A percentile compares a stretch with the other conserved stretches of the same genome.
Conservation (phyloP, 441 rosid genomes). For the Theobroma grandiflorum region DNA sequence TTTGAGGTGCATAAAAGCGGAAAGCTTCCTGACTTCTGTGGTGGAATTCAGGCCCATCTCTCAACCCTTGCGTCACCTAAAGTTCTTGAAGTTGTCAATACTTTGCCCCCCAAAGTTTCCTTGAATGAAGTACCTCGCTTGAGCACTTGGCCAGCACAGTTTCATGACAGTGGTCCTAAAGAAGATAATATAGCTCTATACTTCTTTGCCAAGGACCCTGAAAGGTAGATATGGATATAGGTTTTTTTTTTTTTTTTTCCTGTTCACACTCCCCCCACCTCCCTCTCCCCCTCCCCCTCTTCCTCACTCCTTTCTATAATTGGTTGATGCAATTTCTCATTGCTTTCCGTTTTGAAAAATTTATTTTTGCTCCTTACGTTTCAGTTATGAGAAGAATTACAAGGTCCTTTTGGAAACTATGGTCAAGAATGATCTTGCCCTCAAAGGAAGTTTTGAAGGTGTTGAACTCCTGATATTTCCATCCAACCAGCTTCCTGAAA, state of each 20-base stretch:
- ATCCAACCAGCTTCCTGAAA: constrained; percentile 88
- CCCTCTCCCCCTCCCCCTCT: background rate
- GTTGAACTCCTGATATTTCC: constrained; percentile 89
- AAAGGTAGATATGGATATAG: constrained; percentile 55
- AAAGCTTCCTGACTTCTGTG: constrained; percentile 52
- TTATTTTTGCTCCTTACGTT: constrained; percentile 35
- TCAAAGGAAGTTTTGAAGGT: constrained; percentile 76
- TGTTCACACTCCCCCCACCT: background rate
- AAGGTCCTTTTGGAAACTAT: constrained; percentile 77
- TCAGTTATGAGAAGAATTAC: constrained; percentile 87
- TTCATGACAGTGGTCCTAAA: constrained; percentile 70
- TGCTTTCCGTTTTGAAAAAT: constrained; percentile 6
- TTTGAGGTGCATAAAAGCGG: constrained; percentile 73
- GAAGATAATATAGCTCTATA: constrained; percentile 96
- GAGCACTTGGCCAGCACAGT: constrained; percentile 89
- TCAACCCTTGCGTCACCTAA: constrained; percentile 86
- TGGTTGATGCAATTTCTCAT: constrained; percentile 14
- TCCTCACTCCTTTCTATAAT: constrained; percentile 16
- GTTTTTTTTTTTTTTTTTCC: background rate
- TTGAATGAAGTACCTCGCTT: constrained; percentile 84
- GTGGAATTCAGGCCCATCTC: constrained; percentile 94
- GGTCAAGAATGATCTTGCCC: constrained; percentile 88
- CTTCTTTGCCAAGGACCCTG: constrained; percentile 93
- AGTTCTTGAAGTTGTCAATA: constrained; percentile 81
- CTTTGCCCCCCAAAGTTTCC: constrained; percentile 62